These are phyloP conservation scores for Wickerhamiella allomyrinae DNA, from an alignment of 805 yeast genomes.

Conservation along the genomic window DNA sequence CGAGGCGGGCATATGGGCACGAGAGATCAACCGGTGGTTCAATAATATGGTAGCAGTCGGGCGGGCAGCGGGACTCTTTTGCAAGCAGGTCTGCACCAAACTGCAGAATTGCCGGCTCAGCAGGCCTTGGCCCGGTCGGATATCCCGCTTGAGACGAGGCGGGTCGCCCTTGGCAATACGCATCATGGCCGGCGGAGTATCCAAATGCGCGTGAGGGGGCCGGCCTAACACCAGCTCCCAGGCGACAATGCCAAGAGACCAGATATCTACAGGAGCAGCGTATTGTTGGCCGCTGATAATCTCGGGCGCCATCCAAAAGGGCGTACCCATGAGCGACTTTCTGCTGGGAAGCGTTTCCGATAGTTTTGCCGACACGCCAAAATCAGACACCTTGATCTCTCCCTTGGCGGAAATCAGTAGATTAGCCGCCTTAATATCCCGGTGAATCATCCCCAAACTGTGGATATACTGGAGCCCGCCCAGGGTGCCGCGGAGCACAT, in stretches of 20 bases:
- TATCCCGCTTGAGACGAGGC: constrained; percentile 30
- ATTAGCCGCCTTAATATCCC: constrained; percentile 87
- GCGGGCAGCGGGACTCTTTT: constrained; percentile 49
- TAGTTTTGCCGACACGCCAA: constrained; percentile 83
- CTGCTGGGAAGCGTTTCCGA: constrained; percentile 37
- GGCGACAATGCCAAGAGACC: constrained; percentile 91
- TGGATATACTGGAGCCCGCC: constrained; percentile 69
- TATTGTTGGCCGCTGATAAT: constrained; percentile 61
- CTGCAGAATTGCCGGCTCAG: constrained; percentile 26
- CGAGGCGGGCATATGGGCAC: not conserved
- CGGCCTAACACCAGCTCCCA: constrained; percentile 71
- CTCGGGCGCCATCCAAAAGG: constrained; percentile 99
- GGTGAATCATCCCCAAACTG: constrained; percentile 58
- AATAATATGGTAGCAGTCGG: constrained; percentile 47
- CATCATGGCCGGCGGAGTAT: constrained; percentile 65
- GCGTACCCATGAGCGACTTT: constrained; percentile 85
- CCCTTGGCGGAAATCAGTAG: constrained; percentile 60
- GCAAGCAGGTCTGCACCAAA: constrained; percentile 52
- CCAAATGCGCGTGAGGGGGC: constrained; percentile 63
- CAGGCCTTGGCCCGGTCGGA: not conserved
- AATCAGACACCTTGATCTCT: constrained; percentile 70
- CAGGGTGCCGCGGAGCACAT: constrained; percentile 48
- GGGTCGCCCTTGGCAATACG: constrained; percentile 53
- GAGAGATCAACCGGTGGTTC: constrained; percentile 35
- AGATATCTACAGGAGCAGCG: constrained; percentile 77